phyloP scores from a whole-genome alignment of 179 eudicot genomes.

The Patellifolia procumbens region DNA sequence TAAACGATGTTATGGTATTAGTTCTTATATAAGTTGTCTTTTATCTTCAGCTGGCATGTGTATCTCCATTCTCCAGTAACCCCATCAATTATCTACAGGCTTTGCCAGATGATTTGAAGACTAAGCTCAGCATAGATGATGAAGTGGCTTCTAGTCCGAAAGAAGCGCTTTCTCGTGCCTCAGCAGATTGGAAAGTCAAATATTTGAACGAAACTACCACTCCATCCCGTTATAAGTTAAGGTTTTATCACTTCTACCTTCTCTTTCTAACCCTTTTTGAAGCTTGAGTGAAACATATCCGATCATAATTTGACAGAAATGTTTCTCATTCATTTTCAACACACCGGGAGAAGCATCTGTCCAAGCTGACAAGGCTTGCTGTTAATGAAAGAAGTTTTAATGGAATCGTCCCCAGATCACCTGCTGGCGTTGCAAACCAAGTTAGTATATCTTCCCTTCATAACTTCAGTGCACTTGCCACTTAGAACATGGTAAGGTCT shows the following conservation, averaged over 20 bases:
- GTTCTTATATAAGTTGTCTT: slow-evolving; percentile 11
- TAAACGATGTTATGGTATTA: slow-evolving; percentile 87
- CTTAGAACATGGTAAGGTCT: not conserved
- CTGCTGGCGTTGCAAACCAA: slow-evolving; percentile 69
- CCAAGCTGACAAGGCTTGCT: slow-evolving; percentile 76
- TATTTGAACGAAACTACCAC: slow-evolving; percentile 47
- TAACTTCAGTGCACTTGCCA: not conserved
- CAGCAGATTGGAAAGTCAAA: slow-evolving; percentile 70
- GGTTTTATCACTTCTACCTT: not conserved
- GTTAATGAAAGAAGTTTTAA: slow-evolving; percentile 54
- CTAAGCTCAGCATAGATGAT: slow-evolving; percentile 90
- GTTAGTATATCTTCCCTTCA: slow-evolving; percentile 31
- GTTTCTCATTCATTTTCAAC: slow-evolving; percentile 70
- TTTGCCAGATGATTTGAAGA: slow-evolving; percentile 86
- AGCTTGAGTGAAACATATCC: not conserved
- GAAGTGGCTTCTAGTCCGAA: slow-evolving; percentile 83
- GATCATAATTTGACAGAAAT: slow-evolving; percentile 40
- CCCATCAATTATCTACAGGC: slow-evolving; percentile 43
- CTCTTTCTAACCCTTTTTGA: not conserved
- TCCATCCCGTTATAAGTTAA: not conserved
- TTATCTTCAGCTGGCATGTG: slow-evolving; percentile 4
- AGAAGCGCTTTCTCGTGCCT: slow-evolving; percentile 94
- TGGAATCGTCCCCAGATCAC: slow-evolving; percentile 64
- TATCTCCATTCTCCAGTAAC: slow-evolving; percentile 5
- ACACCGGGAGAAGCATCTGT: slow-evolving; percentile 55